Evolutionary conservation across 1,284 basidiomycete genomes (phyloP).

Genomic region (Mycosarcoma maydis): DNA sequence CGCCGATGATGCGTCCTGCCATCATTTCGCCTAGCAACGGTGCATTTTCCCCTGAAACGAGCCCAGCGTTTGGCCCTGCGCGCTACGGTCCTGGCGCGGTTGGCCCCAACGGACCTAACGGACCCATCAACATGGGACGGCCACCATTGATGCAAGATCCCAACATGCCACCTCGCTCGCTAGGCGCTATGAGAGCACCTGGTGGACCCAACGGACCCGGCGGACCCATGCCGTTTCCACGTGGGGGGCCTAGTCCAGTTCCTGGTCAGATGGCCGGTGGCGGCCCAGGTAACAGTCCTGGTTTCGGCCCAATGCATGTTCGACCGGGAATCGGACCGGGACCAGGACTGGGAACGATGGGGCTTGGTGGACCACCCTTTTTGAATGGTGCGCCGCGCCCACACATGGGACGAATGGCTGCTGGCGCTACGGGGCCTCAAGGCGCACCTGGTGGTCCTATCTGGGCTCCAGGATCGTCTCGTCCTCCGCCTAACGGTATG

Average conservation of each 20-base stretch:
- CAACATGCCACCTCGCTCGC: conserved; percentile 40
- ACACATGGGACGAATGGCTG: conserved; percentile 34
- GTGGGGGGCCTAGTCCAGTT: conserved; percentile 35
- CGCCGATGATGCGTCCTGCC: conserved; percentile 30
- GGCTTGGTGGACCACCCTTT: conserved; percentile 34
- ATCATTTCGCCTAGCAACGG: conserved; percentile 38
- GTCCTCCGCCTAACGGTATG: conserved; percentile 20
- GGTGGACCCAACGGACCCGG: conserved; percentile 11
- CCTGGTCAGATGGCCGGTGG: conserved; percentile 35
- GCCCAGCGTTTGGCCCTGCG: conserved; percentile 34
- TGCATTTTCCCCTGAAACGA: conserved; percentile 40
- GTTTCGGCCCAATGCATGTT: conserved; percentile 30
- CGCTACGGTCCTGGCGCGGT: conserved; percentile 23
- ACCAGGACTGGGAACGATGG: conserved; percentile 18
- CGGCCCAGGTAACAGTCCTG: conserved; percentile 22
- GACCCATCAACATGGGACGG: conserved; percentile 25
- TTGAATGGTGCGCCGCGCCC: conserved; percentile 32
- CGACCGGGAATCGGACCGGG: conserved; percentile 28
- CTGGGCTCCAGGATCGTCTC: conserved; percentile 16
- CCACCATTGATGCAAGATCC: conserved; percentile 47
- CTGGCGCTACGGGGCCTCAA: no score
- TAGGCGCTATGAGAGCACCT: conserved; percentile 25
- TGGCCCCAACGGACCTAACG: conserved; percentile 19
- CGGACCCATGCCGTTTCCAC: conserved; percentile 25
- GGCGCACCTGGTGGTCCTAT: conserved; percentile 8